Conservation (phyloP, 805 yeast species). For the Ogataea pignaliae region DNA sequence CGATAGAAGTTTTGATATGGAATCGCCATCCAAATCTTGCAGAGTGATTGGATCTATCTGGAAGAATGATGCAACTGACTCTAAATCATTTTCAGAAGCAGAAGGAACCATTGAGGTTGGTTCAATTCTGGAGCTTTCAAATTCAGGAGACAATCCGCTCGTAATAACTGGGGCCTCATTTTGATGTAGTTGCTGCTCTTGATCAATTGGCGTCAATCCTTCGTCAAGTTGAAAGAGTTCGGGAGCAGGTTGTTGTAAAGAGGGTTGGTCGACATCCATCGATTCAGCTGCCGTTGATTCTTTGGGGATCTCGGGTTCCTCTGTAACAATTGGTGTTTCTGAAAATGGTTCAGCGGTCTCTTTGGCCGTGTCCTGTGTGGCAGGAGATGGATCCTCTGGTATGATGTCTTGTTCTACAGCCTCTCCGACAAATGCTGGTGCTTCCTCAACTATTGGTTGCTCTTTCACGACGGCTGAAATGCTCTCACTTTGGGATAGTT, state of each 20-base stretch:
- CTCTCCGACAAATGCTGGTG: no score
- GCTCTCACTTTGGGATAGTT: background rate
- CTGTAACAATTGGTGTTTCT: background rate
- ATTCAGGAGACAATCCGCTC: background rate
- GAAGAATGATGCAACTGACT: conserved; percentile 32
- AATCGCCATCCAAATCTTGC: conserved; percentile 12
- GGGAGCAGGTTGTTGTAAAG: no score
- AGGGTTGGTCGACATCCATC: no score
- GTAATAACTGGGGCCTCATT: background rate
- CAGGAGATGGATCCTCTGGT: no score
- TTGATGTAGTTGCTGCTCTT: background rate
- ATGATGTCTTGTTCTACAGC: no score
- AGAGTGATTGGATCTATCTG: conserved; percentile 26
- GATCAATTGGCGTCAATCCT: background rate
- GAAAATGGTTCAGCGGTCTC: background rate
- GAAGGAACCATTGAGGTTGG: background rate
- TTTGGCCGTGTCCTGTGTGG: no score
- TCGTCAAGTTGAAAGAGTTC: background rate
- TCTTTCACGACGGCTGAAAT: background rate
- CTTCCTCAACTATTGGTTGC: background rate
- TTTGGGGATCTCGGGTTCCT: no score
- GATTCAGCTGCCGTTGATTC: no score
- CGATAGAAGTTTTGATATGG: conserved; percentile 25
- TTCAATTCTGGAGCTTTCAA: conserved; percentile 1
- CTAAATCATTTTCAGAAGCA: conserved; percentile 6